Base-by-base conservation (phyloP, 768 basidiomycete genomes). In the Lactarius deliciosus region DNA sequence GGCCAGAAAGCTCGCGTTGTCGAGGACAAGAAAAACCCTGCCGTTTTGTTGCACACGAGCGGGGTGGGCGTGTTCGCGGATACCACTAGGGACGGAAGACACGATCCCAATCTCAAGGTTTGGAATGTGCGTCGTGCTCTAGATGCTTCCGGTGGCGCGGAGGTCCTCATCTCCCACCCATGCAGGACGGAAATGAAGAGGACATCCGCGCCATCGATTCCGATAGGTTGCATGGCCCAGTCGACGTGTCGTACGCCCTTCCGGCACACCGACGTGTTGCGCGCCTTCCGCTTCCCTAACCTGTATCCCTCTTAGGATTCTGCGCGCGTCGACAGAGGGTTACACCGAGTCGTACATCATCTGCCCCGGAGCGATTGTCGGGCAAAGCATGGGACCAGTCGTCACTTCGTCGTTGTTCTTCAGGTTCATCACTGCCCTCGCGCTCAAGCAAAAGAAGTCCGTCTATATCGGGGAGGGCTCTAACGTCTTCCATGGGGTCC, bases 121-220 rank as follows among this genome's bases (percentile, higher is more conserved):
- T 68, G 55, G 64, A 60, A 68, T 20, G 64, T 68, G 9, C 30
- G 66, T 58, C 22, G 47, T 22, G 11, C 47, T 53, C 13, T 25
- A 22, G 25, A 53, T 25, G 47, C 45, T 22, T 20, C 45, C 22
- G 13, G 11, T 50, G 16, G 40, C 40, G 50, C n/a, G 45, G n/a
- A 22, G 45, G n/a, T 13, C 50, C 28, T 53, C 13, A 25, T 7
- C 6, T 13, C 11, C 36, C n/a, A 25, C 32, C 1, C 16, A 18
- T 18, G 34, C 36, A 68, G 67, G 67, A 68, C n/a, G 36, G 13
- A 1, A 38, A 56, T 15, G 64, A 65, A 20, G 64, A 34, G 9
- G 67, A 68, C 36, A 68, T 68, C 32, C 53, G 59, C 25, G n/a
- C 53, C 0, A 68, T 68, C 64, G 65, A 59, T 22, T 9, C 41